Conservation (phyloP, 768 basidiomycete genomes). For the Strobilomyces echinocephalus region DNA sequence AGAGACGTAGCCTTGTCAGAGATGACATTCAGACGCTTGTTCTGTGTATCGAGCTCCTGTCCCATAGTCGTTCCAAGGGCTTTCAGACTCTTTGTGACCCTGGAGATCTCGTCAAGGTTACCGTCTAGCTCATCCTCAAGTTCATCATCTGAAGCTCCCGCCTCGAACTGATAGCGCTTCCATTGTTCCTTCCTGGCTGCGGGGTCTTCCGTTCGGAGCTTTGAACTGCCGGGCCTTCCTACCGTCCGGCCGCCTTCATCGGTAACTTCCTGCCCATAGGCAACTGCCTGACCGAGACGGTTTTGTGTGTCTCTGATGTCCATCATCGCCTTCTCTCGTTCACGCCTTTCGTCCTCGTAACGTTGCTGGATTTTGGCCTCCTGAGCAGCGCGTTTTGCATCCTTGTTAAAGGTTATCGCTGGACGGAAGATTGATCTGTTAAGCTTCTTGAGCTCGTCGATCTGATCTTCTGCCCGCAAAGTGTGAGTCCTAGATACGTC, state of each 20-base stretch:
- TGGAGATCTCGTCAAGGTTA: conserved; percentile 83
- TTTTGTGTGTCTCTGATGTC: conserved; percentile 86
- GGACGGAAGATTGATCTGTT: conserved; percentile 95
- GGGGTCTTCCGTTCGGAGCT: conserved; percentile 45
- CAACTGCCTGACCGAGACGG: conserved; percentile 70
- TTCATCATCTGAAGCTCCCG: conserved; percentile 86
- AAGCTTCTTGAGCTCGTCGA: conserved; percentile 88
- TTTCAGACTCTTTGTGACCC: conserved; percentile 72
- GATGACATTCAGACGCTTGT: conserved; percentile 69
- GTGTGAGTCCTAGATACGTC: conserved; percentile 89
- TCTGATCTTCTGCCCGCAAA: conserved; percentile 84
- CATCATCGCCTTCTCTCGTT: conserved; percentile 79
- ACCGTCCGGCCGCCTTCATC: conserved; percentile 36
- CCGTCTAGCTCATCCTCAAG: conserved; percentile 90
- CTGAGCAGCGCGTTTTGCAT: conserved; percentile 80
- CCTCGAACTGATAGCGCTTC: conserved; percentile 88
- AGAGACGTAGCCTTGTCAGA: conserved; percentile 72
- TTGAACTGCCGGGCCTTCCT: conserved; percentile 36
- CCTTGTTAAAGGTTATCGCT: conserved; percentile 89
- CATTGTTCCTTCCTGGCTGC: conserved; percentile 61
- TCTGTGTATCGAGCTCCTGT: conserved; percentile 85
- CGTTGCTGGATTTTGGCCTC: conserved; percentile 80
- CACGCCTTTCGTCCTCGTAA: conserved; percentile 80
- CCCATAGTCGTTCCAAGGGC: conserved; percentile 78
- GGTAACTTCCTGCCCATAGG: conserved; percentile 51